Percentiles rank a stretch among this genome's conserved stretches.
Conservation (phyloP, 2,329 filamentous ascomycete species). For the Ceratocystiopsis brevicomis region DNA sequence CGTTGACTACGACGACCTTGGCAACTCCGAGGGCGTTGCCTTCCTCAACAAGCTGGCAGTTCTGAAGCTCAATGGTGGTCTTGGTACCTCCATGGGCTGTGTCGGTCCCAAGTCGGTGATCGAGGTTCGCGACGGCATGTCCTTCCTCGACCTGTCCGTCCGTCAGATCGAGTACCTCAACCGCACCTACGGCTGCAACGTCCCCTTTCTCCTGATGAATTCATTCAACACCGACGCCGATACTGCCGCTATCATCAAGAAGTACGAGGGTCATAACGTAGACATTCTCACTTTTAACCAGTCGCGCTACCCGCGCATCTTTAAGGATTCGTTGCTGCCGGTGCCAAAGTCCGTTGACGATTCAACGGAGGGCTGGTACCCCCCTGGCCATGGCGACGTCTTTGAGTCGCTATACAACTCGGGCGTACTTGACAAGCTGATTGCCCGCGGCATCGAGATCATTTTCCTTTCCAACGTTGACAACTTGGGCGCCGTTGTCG, state of each 20-base stretch:
- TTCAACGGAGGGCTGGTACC: constrained; percentile 91
- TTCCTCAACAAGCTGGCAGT: constrained; percentile 97
- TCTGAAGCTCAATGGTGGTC: constrained; percentile 96
- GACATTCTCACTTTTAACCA: constrained; percentile 99
- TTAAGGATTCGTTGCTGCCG: constrained; percentile 94
- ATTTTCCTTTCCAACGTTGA: constrained; percentile 98
- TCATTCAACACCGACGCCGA: constrained; percentile 99
- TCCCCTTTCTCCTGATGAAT: constrained; percentile 99
- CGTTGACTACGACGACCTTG: constrained; percentile 79
- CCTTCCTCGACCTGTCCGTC: constrained; percentile 95
- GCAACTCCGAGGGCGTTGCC: constrained; percentile 74
- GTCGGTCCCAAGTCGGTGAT: constrained; percentile 99
- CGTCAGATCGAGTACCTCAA: constrained; percentile 98
- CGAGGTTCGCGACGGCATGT: constrained; percentile 99
- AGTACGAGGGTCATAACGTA: constrained; percentile 99
- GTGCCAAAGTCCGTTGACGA: constrained; percentile 81
- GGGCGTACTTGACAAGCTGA: constrained; percentile 87
- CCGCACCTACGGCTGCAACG: constrained; percentile 91
- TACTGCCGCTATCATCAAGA: constrained; percentile 98
- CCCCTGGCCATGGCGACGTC: constrained; percentile 95
- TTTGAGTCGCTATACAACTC: constrained; percentile 99
- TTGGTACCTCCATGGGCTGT: constrained; percentile 98
- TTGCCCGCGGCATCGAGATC: constrained; percentile 88
- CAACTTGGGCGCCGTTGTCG: constrained; percentile 93
- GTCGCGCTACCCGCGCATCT: constrained; percentile 90